phyloP scores from a whole-genome alignment of 805 yeast species.

The Barnettozyma sucrosica region DNA sequence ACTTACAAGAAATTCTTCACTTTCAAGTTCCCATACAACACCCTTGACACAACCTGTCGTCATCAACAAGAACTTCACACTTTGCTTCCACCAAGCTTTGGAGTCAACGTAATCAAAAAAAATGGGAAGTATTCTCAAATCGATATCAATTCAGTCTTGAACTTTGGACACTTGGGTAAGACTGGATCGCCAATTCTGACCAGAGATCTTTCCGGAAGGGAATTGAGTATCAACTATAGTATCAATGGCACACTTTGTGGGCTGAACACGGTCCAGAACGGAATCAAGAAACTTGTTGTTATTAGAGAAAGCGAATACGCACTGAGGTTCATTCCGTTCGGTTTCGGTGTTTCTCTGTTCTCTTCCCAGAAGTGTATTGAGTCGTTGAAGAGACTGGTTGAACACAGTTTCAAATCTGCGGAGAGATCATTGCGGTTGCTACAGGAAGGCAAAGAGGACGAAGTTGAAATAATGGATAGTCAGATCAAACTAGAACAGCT shows the following conservation, averaged over 20 bases:
- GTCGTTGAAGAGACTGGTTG: conserved; percentile 10
- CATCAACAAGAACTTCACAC: conserved; percentile 37
- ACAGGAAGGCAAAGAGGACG: conserved; percentile 15
- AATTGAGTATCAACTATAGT: conserved; percentile 43
- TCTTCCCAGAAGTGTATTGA: conserved; percentile 12
- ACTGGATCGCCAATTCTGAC: conserved; percentile 52
- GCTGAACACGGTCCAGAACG: conserved; percentile 27
- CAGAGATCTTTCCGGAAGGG: conserved; percentile 42
- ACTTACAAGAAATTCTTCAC: conserved; percentile 54
- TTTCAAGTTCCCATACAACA: conserved; percentile 49
- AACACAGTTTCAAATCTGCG: conserved; percentile 15
- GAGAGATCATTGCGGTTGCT: conserved; percentile 15
- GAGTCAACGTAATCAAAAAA: conserved; percentile 29
- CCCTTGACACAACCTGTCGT: conserved; percentile 47
- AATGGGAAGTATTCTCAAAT: conserved; percentile 28
- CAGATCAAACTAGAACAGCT: conserved; percentile 18
- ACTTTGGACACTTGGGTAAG: conserved; percentile 47
- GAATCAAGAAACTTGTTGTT: conserved; percentile 22
- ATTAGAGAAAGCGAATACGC: conserved; percentile 32
- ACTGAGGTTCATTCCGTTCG: conserved; percentile 37
- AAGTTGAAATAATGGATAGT: conserved; percentile 13
- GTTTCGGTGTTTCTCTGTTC: conserved; percentile 25
- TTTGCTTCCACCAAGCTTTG: conserved; percentile 37
- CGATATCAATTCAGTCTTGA: conserved; percentile 27
- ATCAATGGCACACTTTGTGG: conserved; percentile 55